Percentiles rank a stretch among this genome's conserved stretches.
Evolutionary conservation across 179 eudicot species (phyloP).

Genomic region (Vitellaria paradoxa): DNA sequence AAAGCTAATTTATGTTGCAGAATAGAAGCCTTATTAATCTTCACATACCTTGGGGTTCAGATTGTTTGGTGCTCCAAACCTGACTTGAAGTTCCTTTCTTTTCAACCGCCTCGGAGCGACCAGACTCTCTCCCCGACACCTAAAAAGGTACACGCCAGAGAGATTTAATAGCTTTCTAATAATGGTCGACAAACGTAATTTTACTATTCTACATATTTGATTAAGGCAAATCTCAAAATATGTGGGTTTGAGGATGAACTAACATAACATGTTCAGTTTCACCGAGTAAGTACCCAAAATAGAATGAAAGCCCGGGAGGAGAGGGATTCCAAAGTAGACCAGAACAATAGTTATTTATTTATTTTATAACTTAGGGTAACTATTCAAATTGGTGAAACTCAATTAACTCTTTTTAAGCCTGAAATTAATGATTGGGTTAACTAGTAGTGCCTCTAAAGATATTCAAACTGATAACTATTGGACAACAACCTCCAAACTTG

Average conservation of each 20-base stretch:
- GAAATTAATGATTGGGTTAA: too few relatives aligned
- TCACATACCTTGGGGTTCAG: conserved; percentile 24
- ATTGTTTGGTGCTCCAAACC: conserved; percentile 19
- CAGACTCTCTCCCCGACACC: conserved; percentile 30
- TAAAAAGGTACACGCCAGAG: background rate
- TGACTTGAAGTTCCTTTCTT: conserved; percentile 26
- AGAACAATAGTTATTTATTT: background rate
- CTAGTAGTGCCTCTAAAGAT: too few relatives aligned
- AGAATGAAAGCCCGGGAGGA: background rate
- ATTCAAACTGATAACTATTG: too few relatives aligned
- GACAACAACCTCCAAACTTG: too few relatives aligned
- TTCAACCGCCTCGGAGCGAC: conserved; percentile 15
- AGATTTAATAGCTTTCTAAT: background rate
- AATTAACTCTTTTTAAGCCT: too few relatives aligned
- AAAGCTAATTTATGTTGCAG: too few relatives aligned
- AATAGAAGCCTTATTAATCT: background rate
- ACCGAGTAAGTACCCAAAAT: background rate
- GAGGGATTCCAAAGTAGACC: background rate
- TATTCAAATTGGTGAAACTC: too few relatives aligned
- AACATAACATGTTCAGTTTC: background rate
- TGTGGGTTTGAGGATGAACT: background rate
- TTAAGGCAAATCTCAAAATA: too few relatives aligned
- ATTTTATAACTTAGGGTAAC: background rate
- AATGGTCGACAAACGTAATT: background rate
- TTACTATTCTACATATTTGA: background rate